These are phyloP conservation scores for Solanum bulbocastanum DNA, from an alignment of 257 asterid species.

Conservation along the genomic window DNA sequence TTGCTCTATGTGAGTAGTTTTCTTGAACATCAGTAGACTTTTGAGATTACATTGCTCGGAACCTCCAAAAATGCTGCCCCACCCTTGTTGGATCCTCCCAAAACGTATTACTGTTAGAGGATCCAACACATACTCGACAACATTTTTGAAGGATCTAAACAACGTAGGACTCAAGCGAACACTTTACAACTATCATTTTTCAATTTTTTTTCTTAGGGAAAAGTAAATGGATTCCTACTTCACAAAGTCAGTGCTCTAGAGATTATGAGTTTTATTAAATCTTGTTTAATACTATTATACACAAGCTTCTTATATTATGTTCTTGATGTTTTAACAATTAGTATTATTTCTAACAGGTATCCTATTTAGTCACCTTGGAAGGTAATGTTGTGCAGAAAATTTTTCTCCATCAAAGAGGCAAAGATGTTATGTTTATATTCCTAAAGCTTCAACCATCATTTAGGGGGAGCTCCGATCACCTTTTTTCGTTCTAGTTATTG, in stretches of 20 bases:
- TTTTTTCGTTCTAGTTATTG: not conserved
- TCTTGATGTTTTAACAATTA: not conserved
- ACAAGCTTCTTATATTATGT: not conserved
- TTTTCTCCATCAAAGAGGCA: slow-evolving; percentile 42
- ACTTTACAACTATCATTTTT: not conserved
- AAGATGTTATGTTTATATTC: slow-evolving; percentile 28
- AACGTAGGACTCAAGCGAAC: not conserved
- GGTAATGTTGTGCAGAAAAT: slow-evolving; percentile 37
- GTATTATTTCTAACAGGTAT: slow-evolving; percentile 18
- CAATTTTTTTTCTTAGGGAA: slow-evolving; percentile 14
- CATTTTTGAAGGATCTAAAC: not conserved
- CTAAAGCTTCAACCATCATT: not conserved
- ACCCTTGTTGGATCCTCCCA: not conserved
- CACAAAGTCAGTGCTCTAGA: slow-evolving; percentile 42
- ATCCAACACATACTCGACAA: not conserved
- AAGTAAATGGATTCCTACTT: slow-evolving; percentile 35
- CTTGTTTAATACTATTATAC: not conserved
- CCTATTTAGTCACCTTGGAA: slow-evolving; percentile 28
- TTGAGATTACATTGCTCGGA: not conserved
- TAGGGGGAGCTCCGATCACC: not conserved
- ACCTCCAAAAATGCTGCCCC: not conserved
- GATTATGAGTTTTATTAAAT: slow-evolving; percentile 26
- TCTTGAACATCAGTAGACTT: not conserved
- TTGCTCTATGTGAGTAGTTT: slow-evolving; percentile 24
- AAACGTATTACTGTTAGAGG: not conserved